Evolutionary conservation across 2,329 filamentous ascomycete genomes (phyloP).

Genomic region (Paraphoma chrysanthemicola): DNA sequence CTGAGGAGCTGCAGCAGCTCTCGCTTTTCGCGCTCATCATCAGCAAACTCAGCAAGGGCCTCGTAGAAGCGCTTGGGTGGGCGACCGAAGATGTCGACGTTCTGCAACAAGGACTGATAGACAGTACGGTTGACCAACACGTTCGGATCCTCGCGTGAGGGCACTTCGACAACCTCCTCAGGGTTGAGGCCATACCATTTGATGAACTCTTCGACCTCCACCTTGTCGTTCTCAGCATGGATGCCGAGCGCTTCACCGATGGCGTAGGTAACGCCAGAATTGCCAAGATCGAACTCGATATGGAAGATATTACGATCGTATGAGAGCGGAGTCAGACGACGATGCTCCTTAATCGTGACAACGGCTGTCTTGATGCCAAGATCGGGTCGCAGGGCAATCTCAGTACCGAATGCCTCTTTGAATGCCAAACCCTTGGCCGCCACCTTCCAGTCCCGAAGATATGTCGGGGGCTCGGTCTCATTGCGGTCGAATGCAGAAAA

Average conservation of each 20-base stretch:
- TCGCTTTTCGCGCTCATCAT: constrained; percentile 81
- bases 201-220: constrained; percentile 84
- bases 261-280: constrained; percentile 91
- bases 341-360: constrained; percentile 93
- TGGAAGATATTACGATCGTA: constrained; percentile 99
- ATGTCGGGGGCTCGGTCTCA: constrained; percentile 70
- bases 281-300: constrained; percentile 95
- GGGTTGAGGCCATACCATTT: constrained; percentile 84
- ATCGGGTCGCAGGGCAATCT: constrained; percentile 79
- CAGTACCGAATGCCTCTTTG: constrained; percentile 89
- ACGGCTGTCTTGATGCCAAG: constrained; percentile 84
- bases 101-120: constrained; percentile 89
- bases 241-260: constrained; percentile 97
- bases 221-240: constrained; percentile 89
- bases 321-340: constrained; percentile 81
- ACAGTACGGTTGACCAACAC: constrained; percentile 88
- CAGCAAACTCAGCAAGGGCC: constrained; percentile 82
- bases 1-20: constrained; percentile 75
- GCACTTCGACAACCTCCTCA: constrained; percentile 87
- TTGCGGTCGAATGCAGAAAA: constrained; percentile 81
- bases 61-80: constrained; percentile 99
- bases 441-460: constrained; percentile 79
- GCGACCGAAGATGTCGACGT: constrained; percentile 95
- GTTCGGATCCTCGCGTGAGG: constrained; percentile 77
- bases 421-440: constrained; percentile 88